Evolutionary conservation across 169 alveolate species (phyloP).

Genomic region (Plasmodium inui): DNA sequence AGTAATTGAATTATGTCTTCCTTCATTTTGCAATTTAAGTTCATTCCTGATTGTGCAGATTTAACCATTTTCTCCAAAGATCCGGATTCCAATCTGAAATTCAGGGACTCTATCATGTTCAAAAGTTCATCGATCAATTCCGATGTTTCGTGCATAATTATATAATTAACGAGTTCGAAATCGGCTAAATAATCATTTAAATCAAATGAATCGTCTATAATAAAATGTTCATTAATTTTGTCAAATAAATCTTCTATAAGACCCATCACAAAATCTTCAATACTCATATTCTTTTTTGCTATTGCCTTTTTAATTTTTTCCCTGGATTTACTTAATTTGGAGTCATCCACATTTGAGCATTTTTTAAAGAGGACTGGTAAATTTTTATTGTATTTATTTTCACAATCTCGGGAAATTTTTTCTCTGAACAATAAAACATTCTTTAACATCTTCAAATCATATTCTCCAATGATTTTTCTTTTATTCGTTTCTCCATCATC

Average conservation of each 20-base stretch:
- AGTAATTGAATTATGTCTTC: slow-evolving; percentile 25
- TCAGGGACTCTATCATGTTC: neutral
- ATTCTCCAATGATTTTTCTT: slow-evolving; percentile 28
- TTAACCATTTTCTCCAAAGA: neutral
- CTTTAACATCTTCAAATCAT: slow-evolving; percentile 20
- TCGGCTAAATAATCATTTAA: slow-evolving; percentile 19
- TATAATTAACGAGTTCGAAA: slow-evolving; percentile 30
- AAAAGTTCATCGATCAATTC: neutral
- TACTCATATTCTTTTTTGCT: neutral
- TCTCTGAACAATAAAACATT: slow-evolving; percentile 32
- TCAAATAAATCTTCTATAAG: neutral
- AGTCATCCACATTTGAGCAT: slow-evolving; percentile 14
- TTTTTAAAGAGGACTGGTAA: neutral
- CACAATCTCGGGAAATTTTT: slow-evolving; percentile 17
- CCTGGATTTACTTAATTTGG: slow-evolving; percentile 20
- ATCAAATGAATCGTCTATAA: slow-evolving; percentile 23
- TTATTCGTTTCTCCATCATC: slow-evolving; percentile 1
- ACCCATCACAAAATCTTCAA: slow-evolving; percentile 1
- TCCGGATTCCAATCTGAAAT: slow-evolving; percentile 1
- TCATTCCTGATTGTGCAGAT: neutral
- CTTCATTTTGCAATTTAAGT: slow-evolving; percentile 52
- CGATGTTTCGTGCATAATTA: neutral
- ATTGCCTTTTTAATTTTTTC: slow-evolving; percentile 12
- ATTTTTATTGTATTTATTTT: neutral
- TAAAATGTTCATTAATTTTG: slow-evolving; percentile 33